A percentile compares a stretch with the other conserved stretches of the same genome.
Evolutionary conservation across 768 basidiomycete genomes (phyloP).

Genomic region (Imleria badia): DNA sequence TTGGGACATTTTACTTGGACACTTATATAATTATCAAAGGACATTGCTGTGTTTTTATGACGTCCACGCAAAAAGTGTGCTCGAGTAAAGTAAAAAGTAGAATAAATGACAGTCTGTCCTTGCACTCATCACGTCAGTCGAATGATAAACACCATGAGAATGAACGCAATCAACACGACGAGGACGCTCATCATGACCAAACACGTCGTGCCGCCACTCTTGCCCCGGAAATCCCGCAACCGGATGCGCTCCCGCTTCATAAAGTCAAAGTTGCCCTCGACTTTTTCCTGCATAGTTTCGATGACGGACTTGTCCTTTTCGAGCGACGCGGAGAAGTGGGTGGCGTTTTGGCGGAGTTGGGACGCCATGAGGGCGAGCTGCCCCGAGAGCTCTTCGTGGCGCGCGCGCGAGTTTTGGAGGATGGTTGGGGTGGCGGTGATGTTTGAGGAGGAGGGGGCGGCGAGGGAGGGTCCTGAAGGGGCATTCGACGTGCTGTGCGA

Average conservation of each 20-base stretch:
- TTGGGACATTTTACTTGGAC: slow-evolving; percentile 13
- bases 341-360: slow-evolving; percentile 81
- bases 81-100: slow-evolving; percentile 1
- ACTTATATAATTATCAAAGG: slow-evolving; percentile 7
- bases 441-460: slow-evolving; percentile 34
- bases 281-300: slow-evolving; percentile 61
- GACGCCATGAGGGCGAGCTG: slow-evolving; percentile 85
- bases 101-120: background rate
- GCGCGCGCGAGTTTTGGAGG: slow-evolving; percentile 54
- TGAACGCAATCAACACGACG: slow-evolving; percentile 65
- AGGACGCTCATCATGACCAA: slow-evolving; percentile 62
- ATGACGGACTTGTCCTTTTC: slow-evolving; percentile 74
- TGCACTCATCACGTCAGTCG: slow-evolving; percentile 49
- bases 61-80: background rate
- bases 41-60: background rate
- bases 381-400: slow-evolving; percentile 72
- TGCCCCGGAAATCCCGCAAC: slow-evolving; percentile 60
- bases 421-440: slow-evolving; percentile 38
- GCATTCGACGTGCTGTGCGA: slow-evolving; percentile 7
- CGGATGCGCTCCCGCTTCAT: slow-evolving; percentile 67
- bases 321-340: slow-evolving; percentile 72
- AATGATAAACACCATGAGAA: slow-evolving; percentile 72
- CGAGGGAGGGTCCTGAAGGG: slow-evolving; percentile 26
- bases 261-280: slow-evolving; percentile 69
- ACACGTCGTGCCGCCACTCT: slow-evolving; percentile 72